Evolutionary conservation across 495 filamentous ascomycete genomes (phyloP).

Genomic region (Penicillium psychrofluorescens): DNA sequence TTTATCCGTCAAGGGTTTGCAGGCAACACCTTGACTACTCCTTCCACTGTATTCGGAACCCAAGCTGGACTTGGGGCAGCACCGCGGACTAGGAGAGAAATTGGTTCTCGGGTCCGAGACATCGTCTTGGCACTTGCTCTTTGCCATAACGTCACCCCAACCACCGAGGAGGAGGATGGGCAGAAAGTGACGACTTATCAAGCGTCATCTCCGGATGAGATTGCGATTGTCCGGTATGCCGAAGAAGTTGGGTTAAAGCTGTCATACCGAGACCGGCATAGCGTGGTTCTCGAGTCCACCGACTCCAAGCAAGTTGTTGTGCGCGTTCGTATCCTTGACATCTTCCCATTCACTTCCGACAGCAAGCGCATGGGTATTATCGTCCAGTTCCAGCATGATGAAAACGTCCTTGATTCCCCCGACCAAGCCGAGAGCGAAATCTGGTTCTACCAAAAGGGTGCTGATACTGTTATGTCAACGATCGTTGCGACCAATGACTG

Average conservation of each 20-base stretch:
- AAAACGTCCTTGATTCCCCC: slow-evolving; percentile 20
- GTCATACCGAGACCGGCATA: slow-evolving; percentile 76
- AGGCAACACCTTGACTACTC: slow-evolving; percentile 55
- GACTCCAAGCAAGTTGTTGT: slow-evolving; percentile 70
- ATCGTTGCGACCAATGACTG: slow-evolving; percentile 96
- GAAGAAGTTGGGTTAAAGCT: slow-evolving; percentile 86
- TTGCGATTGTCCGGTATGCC: slow-evolving; percentile 94
- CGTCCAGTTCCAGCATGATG: slow-evolving; percentile 64
- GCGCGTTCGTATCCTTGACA: slow-evolving; percentile 81
- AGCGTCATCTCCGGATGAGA: slow-evolving; percentile 95
- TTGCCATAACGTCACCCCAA: slow-evolving; percentile 97
- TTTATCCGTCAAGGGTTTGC: slow-evolving; percentile 81
- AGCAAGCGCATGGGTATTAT: slow-evolving; percentile 99
- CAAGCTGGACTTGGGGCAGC: slow-evolving; percentile 51
- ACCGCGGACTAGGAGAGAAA: slow-evolving; percentile 82
- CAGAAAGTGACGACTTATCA: slow-evolving; percentile 79
- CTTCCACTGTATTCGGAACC: slow-evolving; percentile 57
- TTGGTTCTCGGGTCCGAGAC: slow-evolving; percentile 85
- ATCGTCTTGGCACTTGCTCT: slow-evolving; percentile 85
- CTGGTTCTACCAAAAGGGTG: slow-evolving; percentile 99
- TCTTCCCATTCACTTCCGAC: slow-evolving; percentile 97
- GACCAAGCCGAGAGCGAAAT: slow-evolving; percentile 57
- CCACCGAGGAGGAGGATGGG: slow-evolving; percentile 74
- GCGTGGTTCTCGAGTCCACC: slow-evolving; percentile 73
- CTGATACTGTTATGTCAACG: slow-evolving; percentile 91